These are phyloP conservation scores for Alnus glutinosa DNA, from an alignment of 306 rosid genomes.

Conservation along the genomic window DNA sequence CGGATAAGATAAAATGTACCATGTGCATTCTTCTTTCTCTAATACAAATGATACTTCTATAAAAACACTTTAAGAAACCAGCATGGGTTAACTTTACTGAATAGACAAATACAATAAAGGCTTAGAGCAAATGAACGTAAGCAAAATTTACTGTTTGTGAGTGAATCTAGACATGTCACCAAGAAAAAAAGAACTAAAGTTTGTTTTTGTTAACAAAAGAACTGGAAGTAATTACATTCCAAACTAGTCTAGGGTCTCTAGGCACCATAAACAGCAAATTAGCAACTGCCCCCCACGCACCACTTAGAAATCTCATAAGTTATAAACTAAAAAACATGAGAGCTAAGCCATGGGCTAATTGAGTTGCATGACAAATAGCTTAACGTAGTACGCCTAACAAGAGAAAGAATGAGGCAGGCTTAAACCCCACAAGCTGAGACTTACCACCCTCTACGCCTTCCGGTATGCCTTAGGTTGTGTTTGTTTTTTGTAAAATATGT, in stretches of 20 bases:
- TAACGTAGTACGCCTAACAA: background rate
- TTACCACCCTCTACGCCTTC: background rate
- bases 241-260: background rate
- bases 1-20: background rate
- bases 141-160: background rate
- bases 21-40: background rate
- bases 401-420: background rate
- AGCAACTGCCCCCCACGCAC: background rate
- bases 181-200: background rate
- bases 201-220: background rate
- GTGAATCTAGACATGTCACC: background rate
- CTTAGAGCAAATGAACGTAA: background rate
- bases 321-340: background rate
- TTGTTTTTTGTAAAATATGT: background rate
- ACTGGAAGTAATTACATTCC: background rate
- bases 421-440: background rate
- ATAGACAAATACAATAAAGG: too few species aligned
- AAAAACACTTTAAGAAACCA: background rate
- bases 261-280: background rate
- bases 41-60: background rate
- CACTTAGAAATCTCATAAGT: background rate
- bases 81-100: background rate
- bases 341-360: background rate
- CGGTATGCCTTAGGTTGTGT: background rate
- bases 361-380: background rate